Evolutionary conservation across 2,329 filamentous ascomycete species (phyloP), one percentile per base, ranked within the genome.

Genomic region (Metarhizium robertsii): DNA sequence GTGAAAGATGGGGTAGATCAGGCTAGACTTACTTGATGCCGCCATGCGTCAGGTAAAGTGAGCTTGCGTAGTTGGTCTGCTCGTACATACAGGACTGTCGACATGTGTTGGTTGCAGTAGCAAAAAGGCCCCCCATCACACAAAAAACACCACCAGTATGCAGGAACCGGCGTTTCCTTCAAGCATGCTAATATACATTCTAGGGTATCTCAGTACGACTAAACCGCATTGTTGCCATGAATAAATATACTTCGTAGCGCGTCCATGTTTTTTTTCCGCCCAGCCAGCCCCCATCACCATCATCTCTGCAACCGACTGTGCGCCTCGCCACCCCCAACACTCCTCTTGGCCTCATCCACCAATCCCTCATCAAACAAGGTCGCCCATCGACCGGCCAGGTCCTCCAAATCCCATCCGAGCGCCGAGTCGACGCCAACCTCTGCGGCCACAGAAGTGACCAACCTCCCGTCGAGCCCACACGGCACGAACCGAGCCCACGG

Each of bases 401-500:
- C 55, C 10, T 59, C 55, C 51, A 68, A 56, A n/a, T 70, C 61
- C 65, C 65, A 70, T 6, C 34, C 43, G n/a, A 40, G 50, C 25
- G 52, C 34, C 29, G n/a, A 13, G 11, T 54, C 50, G 42, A 45
- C 29, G 52, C 55, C 67, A 52, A 76, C 59, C 68, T 88, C 79
- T 43, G 73, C 75, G 60, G 76, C 74, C 57, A 96, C 78, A 67
- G 83, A 92, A n/a, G 90, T 95, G 53, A 89, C 86, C 58, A 79
- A 77, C 73, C 88, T 89, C 29, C 87, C 92, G 58, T 86, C 84
- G 43, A 97, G 71, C 0, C 94, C 94, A 75, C 92, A 97, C 14
- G 91, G 87, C n/a, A 92, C 85, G 68, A 97, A 95, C 59, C 92
- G 79, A 47, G 70, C 69, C 80, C 80, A 84, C 1, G 80, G 79